Conservation (phyloP, 106 monocot genomes). For the Allium cepa region DNA sequence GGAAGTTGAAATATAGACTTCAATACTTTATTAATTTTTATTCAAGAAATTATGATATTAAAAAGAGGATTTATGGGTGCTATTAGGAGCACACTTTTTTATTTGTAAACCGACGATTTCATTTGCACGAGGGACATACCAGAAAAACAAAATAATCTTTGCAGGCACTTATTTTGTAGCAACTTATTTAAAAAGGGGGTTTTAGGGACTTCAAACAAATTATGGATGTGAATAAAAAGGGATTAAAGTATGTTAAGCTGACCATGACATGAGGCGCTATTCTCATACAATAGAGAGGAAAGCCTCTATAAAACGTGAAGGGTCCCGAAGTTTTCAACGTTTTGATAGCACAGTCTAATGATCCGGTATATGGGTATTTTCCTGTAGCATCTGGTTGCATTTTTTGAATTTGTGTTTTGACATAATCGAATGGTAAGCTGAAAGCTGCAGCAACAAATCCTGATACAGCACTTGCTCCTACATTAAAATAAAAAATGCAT, state of each 20-base stretch:
- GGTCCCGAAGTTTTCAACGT: conserved; percentile 69
- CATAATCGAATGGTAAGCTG: conserved; percentile 76
- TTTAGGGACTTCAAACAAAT: no score
- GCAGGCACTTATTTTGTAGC: no score
- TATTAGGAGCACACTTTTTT: no score
- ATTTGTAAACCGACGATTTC: no score
- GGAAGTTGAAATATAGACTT: no score
- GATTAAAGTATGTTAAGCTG: not conserved
- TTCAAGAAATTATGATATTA: no score
- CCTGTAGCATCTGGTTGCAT: conserved; percentile 79
- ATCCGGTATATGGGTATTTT: conserved; percentile 79
- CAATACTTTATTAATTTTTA: no score
- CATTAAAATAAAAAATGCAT: conserved; percentile 10
- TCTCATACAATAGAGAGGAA: conserved; percentile 81
- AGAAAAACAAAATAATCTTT: no score
- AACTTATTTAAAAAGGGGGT: no score
- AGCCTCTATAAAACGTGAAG: conserved; percentile 73
- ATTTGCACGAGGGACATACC: no score
- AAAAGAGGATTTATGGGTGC: no score
- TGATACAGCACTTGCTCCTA: conserved; percentile 77
- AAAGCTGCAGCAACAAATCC: conserved; percentile 69
- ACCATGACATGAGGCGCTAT: conserved; percentile 92
- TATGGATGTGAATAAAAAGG: no score
- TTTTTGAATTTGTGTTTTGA: conserved; percentile 78
- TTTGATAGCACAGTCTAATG: conserved; percentile 66